Conservation (phyloP, 495 filamentous ascomycete species). For the Alectoria sarmentosa region DNA sequence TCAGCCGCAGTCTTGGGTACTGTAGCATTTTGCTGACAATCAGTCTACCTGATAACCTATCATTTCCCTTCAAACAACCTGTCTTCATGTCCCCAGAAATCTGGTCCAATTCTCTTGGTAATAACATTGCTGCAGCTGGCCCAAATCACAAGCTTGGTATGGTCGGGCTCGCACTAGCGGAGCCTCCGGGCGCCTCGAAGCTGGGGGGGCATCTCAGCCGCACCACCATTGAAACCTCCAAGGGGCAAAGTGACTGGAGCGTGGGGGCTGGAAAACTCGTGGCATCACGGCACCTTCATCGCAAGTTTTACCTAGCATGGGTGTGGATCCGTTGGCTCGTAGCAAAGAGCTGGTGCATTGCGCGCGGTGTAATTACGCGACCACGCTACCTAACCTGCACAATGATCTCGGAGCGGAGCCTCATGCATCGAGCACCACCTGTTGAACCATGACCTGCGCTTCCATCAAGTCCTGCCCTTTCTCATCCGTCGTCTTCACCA, state of each 20-base stretch:
- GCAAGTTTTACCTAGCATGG: too few relatives aligned
- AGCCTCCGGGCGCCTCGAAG: background rate
- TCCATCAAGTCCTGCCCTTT: background rate
- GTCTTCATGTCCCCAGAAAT: background rate
- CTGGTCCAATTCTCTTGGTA: background rate
- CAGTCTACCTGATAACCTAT: background rate
- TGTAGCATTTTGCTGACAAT: too few relatives aligned
- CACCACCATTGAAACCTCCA: background rate
- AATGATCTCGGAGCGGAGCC: background rate
- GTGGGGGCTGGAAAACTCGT: background rate
- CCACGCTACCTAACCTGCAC: background rate
- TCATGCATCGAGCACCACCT: background rate
- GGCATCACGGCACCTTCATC: background rate
- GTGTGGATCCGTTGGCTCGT: too few relatives aligned
- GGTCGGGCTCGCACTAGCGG: background rate
- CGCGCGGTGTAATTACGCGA: background rate
- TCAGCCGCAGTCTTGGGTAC: too few relatives aligned
- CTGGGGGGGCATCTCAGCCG: background rate
- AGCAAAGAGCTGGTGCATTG: background rate
- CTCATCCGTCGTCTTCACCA: conserved; percentile 23
- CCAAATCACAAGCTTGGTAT: too few relatives aligned
- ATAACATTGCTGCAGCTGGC: background rate
- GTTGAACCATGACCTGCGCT: background rate
- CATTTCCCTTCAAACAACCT: background rate
- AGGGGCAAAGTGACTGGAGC: background rate